Evolutionary conservation across 176 grass and related monocot species (phyloP), one percentile per base, ranked within the genome.

Genomic region (Lolium perenne): DNA sequence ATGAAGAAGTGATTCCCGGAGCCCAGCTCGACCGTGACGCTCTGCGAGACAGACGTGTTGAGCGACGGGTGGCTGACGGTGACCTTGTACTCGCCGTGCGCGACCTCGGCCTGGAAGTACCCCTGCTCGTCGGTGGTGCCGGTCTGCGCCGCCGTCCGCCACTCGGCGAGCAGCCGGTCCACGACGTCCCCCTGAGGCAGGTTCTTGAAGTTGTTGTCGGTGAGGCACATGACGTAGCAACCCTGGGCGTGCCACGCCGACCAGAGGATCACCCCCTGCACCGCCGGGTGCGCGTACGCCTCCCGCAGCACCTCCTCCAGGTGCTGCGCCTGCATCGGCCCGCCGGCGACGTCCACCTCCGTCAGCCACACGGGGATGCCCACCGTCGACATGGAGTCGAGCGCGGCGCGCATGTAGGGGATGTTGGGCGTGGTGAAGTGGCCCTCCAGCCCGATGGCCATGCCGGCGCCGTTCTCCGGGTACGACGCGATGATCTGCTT

Each of bases 141-240:
- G 57, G 32, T 73, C 73, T 77, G 51, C 80, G 69, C 25, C 41
- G 38, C n/a, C 18, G 86, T 84, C 18, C 45, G 86, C 96, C 92
- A 95, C 85, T 95, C 92, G 3, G 22, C 49, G 77, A 98, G 91
- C 75, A 95, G 87, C 21, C 70, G 87, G 86, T 98, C 97, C 10
- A 98, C 97, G 22, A 89, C 82, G 66, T 95, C 55, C 8, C 97
- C 93, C 43, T 80, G 74, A 10, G 93, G 88, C 38, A 90, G 88
- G 87, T 99, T 99, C 18, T 70, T 85, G 88, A 99, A 99, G 38
- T 80, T 66, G 86, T 94, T 91, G 79, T 99, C 89, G 0, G 97
- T 96, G 75, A 99, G 88, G 81, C 97, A 99, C 97, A 99, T 96
- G 53, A 86, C 86, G 82, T 94, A 90, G 59, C 97, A 99, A 0